Conservation (phyloP, 225 moss, liverwort and hornwort species). For the Straminergon stramineum region DNA sequence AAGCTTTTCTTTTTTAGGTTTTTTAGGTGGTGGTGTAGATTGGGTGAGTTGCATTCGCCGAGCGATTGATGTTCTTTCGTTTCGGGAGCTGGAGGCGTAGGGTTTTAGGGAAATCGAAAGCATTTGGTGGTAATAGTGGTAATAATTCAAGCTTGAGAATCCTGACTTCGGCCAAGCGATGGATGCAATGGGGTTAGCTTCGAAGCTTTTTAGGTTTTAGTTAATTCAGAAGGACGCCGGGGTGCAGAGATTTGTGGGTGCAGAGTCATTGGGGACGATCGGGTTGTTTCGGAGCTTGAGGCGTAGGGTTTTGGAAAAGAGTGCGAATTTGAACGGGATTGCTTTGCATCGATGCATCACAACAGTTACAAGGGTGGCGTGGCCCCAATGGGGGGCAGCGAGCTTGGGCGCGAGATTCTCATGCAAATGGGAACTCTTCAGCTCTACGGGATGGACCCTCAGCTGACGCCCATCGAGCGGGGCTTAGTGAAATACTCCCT, state of each 20-base stretch:
- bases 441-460: constrained; percentile 48
- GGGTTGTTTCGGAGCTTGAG: background rate
- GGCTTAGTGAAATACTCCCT: constrained; percentile 37
- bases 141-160: background rate
- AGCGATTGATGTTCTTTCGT: background rate
- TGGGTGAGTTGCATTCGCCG: background rate
- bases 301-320: background rate
- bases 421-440: constrained; percentile 48
- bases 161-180: background rate
- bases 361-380: constrained; percentile 14
- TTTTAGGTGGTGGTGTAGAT: background rate
- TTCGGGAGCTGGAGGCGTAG: background rate
- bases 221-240: background rate
- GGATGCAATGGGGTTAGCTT: background rate
- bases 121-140: background rate
- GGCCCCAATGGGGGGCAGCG: constrained; percentile 14
- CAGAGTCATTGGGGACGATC: background rate
- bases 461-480: constrained; percentile 37
- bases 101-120: background rate
- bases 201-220: background rate
- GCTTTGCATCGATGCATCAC: background rate
- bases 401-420: constrained; percentile 46
- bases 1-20: background rate
- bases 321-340: background rate
- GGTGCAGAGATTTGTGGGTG: background rate